Conservation (phyloP, 192 early-diverging fungal species). For the Funneliformis mosseae region DNA sequence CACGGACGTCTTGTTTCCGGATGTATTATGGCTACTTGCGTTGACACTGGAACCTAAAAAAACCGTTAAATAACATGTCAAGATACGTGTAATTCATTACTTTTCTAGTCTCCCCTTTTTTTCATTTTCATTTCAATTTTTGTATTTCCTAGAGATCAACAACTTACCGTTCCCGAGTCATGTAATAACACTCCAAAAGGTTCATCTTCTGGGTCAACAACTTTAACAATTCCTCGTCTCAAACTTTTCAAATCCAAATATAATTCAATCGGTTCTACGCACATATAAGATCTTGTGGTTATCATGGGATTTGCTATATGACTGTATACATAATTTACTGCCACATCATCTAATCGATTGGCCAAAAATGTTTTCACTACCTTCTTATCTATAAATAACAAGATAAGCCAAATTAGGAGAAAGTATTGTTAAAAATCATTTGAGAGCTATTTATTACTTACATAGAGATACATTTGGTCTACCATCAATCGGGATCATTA, state of each 20-base stretch:
- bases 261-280: conserved; percentile 67
- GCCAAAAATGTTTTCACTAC: conserved; percentile 61
- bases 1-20: conserved; percentile 72
- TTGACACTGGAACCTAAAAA: conserved; percentile 66
- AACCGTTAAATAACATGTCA: neutral
- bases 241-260: conserved; percentile 66
- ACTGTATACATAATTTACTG: conserved; percentile 75
- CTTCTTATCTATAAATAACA: conserved; percentile 45
- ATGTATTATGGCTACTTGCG: conserved; percentile 84
- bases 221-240: conserved; percentile 65
- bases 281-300: conserved; percentile 80
- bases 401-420: neutral
- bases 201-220: conserved; percentile 53
- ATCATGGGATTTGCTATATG: conserved; percentile 79
- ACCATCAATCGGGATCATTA: conserved; percentile 63
- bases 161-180: conserved; percentile 68
- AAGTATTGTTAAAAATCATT: neutral
- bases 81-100: neutral
- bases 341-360: conserved; percentile 66
- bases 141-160: neutral
- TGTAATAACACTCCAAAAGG: conserved; percentile 61
- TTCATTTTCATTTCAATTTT: no score
- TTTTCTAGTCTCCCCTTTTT: neutral
- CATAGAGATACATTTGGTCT: conserved; percentile 48
- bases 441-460: conserved; percentile 21